Conservation (phyloP, 306 rosid species). For the Biancaea sappan region DNA sequence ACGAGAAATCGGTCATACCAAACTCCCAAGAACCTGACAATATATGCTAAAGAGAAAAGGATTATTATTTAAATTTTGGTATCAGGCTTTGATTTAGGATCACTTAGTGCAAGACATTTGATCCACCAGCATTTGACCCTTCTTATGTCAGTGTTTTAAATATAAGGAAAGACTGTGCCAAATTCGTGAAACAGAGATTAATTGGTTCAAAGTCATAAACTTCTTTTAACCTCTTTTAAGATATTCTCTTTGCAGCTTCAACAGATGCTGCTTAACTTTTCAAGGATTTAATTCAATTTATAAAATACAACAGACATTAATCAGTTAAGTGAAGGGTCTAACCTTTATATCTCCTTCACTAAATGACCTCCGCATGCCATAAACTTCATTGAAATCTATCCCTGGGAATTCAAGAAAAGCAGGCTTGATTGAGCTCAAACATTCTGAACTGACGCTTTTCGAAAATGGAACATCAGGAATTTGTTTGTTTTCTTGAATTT, state of each 20-base stretch:
- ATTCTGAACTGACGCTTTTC: conserved; percentile 70
- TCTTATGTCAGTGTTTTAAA: too few relatives aligned
- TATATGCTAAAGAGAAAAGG: background rate
- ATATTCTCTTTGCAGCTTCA: conserved; percentile 16
- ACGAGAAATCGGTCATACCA: background rate
- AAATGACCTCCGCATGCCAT: conserved; percentile 83
- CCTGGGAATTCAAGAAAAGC: conserved; percentile 66
- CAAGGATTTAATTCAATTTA: conserved; percentile 16
- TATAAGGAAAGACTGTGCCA: background rate
- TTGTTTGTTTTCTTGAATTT: conserved; percentile 59
- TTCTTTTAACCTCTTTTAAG: background rate
- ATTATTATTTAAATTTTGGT: background rate
- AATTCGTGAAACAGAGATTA: conserved; percentile 5
- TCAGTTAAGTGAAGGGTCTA: conserved; percentile 28
- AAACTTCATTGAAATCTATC: conserved; percentile 65
- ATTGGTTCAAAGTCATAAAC: background rate
- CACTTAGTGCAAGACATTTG: too few relatives aligned
- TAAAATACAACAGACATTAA: background rate
- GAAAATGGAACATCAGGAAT: conserved; percentile 53
- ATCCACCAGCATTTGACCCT: too few relatives aligned
- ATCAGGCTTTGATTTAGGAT: conserved; percentile 5
- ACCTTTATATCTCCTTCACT: conserved; percentile 99
- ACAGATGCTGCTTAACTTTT: conserved; percentile 1
- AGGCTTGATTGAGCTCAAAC: conserved; percentile 71
- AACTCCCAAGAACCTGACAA: background rate